Evolutionary conservation across 192 early-diverging fungal genomes (phyloP), one percentile per base, ranked within the genome.

Genomic region (Entophlyctis helioformis): DNA sequence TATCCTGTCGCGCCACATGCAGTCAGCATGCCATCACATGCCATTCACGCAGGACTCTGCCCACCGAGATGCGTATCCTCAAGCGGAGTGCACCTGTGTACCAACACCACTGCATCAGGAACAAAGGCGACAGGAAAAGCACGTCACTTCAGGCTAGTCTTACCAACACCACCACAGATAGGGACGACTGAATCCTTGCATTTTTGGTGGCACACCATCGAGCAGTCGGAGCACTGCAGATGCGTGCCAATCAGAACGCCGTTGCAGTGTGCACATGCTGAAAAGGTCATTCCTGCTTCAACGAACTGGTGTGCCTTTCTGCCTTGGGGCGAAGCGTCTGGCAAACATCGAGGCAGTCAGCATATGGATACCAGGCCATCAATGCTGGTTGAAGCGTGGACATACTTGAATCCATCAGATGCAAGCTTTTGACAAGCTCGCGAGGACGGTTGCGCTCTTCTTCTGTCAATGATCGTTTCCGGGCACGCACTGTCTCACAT

Each of bases 181-280:
- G 50, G 25, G 6, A 18, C n/a, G 3, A 51, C 13, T 5, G 13
- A 12, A 15, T 34, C 31, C 26, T 33, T 24, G 24, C 50, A 51
- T 42, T 42, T 51, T 4, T 34, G 13, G 21, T 51, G 50, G n/a
- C 22, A 29, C 2, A 22, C 8, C 10, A 34, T n/a, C 6, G 12
- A 16, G 36, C 50, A 51, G 3, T 25, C 40, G 4, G 38, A 35
- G 38, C 50, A 51, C 10, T 22, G 20, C 34, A 43, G 23, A 33
- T 38, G 34, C 2, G 18, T 42, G 2, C 22, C 31, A 13, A 51
- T 23, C 16, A 51, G 37, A 5, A 24, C 22, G 24, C 15, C 26
- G 15, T 13, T 33, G 32, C 50, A 51, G 22, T 26, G 5, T 6
- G 11, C 12, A 18, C 50, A 51, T 7, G 25, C 16, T 21, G 36